Conservation (phyloP, 2,329 filamentous ascomycete species). For the Fusarium sp. region DNA sequence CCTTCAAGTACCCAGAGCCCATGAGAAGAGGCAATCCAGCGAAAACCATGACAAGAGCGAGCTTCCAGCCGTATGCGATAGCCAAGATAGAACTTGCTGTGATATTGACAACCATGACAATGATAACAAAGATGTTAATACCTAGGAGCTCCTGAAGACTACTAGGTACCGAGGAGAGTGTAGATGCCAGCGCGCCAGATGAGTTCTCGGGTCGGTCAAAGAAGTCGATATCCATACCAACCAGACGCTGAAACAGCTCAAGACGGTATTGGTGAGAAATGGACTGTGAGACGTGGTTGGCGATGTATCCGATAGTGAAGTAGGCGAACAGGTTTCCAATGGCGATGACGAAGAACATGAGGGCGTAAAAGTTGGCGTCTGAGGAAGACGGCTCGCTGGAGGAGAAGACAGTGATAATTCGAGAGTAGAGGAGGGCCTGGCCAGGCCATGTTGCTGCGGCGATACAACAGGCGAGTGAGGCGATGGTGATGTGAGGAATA, state of each 20-base stretch:
- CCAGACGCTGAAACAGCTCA: constrained; percentile 49
- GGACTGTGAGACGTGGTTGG: constrained; percentile 38
- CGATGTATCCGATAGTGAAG: constrained; percentile 34
- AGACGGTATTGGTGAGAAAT: constrained; percentile 46
- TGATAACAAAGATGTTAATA: constrained; percentile 58
- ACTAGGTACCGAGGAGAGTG: constrained; percentile 52
- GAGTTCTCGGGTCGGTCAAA: constrained; percentile 53
- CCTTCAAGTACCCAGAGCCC: constrained; percentile 56
- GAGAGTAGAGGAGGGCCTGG: constrained; percentile 52
- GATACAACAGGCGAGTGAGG: constrained; percentile 2
- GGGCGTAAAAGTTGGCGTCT: constrained; percentile 54
- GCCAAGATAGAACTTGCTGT: constrained; percentile 56
- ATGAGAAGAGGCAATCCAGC: constrained; percentile 59
- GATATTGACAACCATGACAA: constrained; percentile 58
- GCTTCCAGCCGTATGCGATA: constrained; percentile 59
- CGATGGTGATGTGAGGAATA: constrained; percentile 9
- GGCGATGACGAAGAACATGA: constrained; percentile 50
- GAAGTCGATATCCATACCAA: constrained; percentile 59
- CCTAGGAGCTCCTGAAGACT: constrained; percentile 62
- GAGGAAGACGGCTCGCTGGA: constrained; percentile 15
- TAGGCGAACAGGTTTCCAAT: constrained; percentile 44
- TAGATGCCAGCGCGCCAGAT: constrained; percentile 52
- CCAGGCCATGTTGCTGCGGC: constrained; percentile 50
- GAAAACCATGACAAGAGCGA: constrained; percentile 59
- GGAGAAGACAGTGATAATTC: constrained; percentile 49